Evolutionary conservation across 169 alveolate genomes (phyloP), one percentile per base, ranked within the genome.

Genomic region (Plasmodium inui): DNA sequence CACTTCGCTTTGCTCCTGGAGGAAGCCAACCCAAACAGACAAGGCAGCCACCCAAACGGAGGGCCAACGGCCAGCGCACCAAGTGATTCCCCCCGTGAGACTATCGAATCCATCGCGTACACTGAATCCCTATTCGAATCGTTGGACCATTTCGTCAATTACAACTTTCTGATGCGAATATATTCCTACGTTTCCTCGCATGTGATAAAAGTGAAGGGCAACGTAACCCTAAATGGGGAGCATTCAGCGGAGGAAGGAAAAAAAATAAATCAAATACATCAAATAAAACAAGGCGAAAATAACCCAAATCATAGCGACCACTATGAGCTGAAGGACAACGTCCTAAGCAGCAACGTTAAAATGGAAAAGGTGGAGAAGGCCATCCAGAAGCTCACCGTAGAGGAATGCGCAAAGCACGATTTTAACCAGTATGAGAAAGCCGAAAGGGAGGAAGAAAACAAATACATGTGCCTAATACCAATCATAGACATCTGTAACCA

Each of bases 401-500:
- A 80, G 22, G 89, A 89, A 89, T 86, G 93, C 46, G 67, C 82
- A 22, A 71, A 89, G 50, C 73, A 79, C 72, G 55, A 89, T 67
- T 89, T 89, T 67, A 89, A 80, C 22, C 91, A 79, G 28, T 89
- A 80, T 79, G 94, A 89, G 82, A 79, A 80, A 41, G 72, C 71
- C 55, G 94, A 89, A 89, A 89, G 70, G 61, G 84, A 89, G 30
- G 50, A 30, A 7, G 94, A 89, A 89, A 89, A 89, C 46, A 89
- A 44, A 55, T 46, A 79, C 37, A 89, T 89, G 94, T 89, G 94
- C 28, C 53, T 89, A 80, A 89, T 89, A 57, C 94, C 94, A 10
- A 34, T 89, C 8, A 89, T 89, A 79, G 94, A 89, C 72, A 71
- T 89, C 26, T 89, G 94, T 44, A 89, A 89, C 83, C 94, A 89